These are phyloP conservation scores for Kodamaea neixiangensis DNA, from an alignment of 805 yeast species.

Conservation along the genomic window DNA sequence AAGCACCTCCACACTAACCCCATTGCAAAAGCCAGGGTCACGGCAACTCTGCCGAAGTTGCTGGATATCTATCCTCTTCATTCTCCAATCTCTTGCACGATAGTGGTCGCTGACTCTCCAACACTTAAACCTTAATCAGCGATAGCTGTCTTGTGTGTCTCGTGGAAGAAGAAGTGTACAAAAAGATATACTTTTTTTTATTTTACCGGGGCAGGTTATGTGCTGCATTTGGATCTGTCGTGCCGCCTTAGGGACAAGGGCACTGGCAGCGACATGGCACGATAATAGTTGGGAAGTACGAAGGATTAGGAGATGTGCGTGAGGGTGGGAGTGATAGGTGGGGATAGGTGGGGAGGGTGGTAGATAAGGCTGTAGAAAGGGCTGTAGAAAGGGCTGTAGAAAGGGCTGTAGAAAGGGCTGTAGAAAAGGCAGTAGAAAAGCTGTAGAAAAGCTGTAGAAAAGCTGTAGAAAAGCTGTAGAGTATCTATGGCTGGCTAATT, in stretches of 20 bases:
- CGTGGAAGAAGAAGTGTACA: not conserved
- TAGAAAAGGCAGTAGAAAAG: too few relatives aligned
- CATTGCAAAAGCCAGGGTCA: conserved; percentile 18
- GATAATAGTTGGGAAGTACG: not conserved
- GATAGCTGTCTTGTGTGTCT: too few relatives aligned
- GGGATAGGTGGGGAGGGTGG: not conserved
- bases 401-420: too few relatives aligned
- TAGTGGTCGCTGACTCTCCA: not conserved
- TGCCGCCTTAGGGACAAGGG: not conserved
- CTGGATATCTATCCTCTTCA: conserved; percentile 6
- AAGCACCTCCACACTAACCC: conserved; percentile 7
- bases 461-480: too few relatives aligned
- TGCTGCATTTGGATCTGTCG: not conserved
- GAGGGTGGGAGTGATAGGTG: not conserved
- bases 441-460: too few relatives aligned
- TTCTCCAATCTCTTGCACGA: too few relatives aligned
- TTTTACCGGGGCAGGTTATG: not conserved
- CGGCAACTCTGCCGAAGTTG: conserved; percentile 17
- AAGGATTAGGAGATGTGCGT: not conserved
- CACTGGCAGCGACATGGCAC: not conserved
- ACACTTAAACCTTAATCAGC: not conserved
- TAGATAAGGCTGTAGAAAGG: too few relatives aligned
- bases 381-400: too few relatives aligned
- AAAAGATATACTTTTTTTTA: too few relatives aligned
- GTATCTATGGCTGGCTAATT: too few relatives aligned